Percentiles rank a stretch among this genome's conserved stretches.
Evolutionary conservation across 1,284 basidiomycete genomes (phyloP).

Genomic region (Sporisorium exsertum): DNA sequence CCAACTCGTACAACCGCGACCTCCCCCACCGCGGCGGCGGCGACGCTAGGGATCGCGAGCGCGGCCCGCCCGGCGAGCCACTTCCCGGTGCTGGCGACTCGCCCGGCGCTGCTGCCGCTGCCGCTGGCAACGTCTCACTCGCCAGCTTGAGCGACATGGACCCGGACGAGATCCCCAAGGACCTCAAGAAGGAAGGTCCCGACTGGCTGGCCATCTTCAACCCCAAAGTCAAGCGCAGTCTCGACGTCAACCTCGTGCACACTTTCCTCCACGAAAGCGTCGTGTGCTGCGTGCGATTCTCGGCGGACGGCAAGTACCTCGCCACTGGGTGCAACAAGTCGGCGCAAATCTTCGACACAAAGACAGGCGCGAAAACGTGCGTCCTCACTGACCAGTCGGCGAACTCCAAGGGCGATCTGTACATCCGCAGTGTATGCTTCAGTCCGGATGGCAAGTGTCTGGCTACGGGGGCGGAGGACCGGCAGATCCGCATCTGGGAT

Average conservation of each 20-base stretch:
- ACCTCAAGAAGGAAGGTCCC: constrained; percentile 80
- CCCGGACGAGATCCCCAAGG: constrained; percentile 71
- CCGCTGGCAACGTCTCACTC: constrained; percentile 64
- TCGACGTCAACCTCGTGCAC: constrained; percentile 90
- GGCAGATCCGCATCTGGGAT: constrained; percentile 76
- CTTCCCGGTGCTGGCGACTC: constrained; percentile 32
- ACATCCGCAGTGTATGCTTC: constrained; percentile 68
- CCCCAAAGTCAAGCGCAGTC: constrained; percentile 80
- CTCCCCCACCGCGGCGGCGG: constrained; percentile 31
- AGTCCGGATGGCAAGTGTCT: constrained; percentile 66
- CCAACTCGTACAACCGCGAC: constrained; percentile 47
- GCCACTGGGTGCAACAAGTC: constrained; percentile 91
- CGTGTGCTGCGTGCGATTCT: constrained; percentile 91
- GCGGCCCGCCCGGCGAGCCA: constrained; percentile 20
- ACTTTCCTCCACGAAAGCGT: constrained; percentile 91
- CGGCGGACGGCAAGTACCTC: constrained; percentile 85
- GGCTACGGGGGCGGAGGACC: constrained; percentile 68
- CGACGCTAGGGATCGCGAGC: constrained; percentile 41
- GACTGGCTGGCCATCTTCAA: constrained; percentile 98
- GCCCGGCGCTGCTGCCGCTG: constrained; percentile 39
- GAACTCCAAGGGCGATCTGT: constrained; percentile 63
- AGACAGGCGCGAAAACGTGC: constrained; percentile 83
- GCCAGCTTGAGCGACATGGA: constrained; percentile 62
- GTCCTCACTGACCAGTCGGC: constrained; percentile 73
- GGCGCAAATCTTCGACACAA: constrained; percentile 89